Percentiles rank a stretch among this genome's conserved stretches.
Evolutionary conservation across 129 eudicot genomes (phyloP).

Genomic region (Flaveria linearis): DNA sequence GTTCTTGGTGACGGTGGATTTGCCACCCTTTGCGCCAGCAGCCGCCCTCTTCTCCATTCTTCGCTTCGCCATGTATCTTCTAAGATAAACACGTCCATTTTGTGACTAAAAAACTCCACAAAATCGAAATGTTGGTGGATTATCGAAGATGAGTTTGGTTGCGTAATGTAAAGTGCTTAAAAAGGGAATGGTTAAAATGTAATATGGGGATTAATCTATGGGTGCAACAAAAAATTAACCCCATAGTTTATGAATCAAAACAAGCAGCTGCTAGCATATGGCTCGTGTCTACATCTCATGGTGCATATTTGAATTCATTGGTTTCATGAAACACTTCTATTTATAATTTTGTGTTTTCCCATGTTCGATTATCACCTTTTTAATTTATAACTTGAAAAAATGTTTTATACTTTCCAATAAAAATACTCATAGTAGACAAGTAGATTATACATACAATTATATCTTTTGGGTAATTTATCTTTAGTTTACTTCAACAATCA

Average conservation of each 20-base stretch:
- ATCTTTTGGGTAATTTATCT: too few relatives aligned
- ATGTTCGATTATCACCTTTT: background rate
- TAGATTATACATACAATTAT: too few relatives aligned
- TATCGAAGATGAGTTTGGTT: background rate
- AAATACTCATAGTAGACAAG: too few relatives aligned
- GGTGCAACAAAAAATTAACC: conserved; percentile 17
- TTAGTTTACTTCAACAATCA: too few relatives aligned
- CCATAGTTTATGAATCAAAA: conserved; percentile 34
- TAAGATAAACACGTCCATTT: conserved; percentile 49
- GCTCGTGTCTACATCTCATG: background rate
- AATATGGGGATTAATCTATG: conserved; percentile 23
- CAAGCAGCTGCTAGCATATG: conserved; percentile 30
- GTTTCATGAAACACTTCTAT: background rate
- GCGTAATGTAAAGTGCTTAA: conserved; percentile 1
- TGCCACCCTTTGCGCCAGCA: background rate
- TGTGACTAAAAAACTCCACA: background rate
- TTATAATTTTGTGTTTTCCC: background rate
- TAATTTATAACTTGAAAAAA: background rate
- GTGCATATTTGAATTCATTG: conserved; percentile 7
- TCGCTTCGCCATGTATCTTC: conserved; percentile 45
- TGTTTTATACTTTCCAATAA: too few relatives aligned
- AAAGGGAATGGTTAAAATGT: background rate
- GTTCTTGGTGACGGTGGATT: background rate
- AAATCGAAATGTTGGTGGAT: background rate
- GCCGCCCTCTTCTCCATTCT: conserved; percentile 42